Conservation (phyloP, 2,329 filamentous ascomycete species). For the Xylaria sp. region DNA sequence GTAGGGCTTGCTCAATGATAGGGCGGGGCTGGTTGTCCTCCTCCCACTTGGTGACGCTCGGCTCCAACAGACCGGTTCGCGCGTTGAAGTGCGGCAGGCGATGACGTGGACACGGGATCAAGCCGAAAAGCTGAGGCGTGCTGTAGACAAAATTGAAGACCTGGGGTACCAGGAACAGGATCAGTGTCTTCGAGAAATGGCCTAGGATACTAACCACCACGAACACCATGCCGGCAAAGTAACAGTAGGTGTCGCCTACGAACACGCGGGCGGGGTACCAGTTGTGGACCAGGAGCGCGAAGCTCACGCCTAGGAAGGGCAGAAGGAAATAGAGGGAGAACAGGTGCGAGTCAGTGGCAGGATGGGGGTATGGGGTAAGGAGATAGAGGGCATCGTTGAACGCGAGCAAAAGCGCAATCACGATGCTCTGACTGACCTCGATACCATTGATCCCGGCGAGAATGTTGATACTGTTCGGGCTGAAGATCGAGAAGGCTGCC, state of each 20-base stretch:
- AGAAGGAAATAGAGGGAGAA: slow-evolving; percentile 95
- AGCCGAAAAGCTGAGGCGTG: slow-evolving; percentile 82
- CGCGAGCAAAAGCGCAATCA: slow-evolving; percentile 81
- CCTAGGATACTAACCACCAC: slow-evolving; percentile 95
- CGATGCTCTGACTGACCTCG: slow-evolving; percentile 90
- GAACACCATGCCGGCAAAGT: slow-evolving; percentile 99
- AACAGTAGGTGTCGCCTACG: slow-evolving; percentile 98
- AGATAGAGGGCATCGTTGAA: slow-evolving; percentile 91
- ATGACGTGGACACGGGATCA: slow-evolving; percentile 92
- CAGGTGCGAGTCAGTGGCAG: slow-evolving; percentile 91
- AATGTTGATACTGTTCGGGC: slow-evolving; percentile 98
- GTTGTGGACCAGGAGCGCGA: slow-evolving; percentile 86
- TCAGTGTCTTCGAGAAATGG: slow-evolving; percentile 96
- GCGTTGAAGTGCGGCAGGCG: slow-evolving; percentile 87
- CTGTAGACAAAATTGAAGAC: slow-evolving; percentile 98
- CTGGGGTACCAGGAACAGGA: slow-evolving; percentile 88
- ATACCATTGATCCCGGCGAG: slow-evolving; percentile 99
- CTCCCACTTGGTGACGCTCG: slow-evolving; percentile 78
- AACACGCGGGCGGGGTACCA: slow-evolving; percentile 96
- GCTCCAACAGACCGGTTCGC: slow-evolving; percentile 81
- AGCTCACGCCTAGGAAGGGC: slow-evolving; percentile 90
- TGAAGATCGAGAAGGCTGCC: slow-evolving; percentile 95
- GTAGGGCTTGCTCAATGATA: slow-evolving; percentile 64
- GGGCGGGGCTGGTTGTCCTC: slow-evolving; percentile 68
- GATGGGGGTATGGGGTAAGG: slow-evolving; percentile 80